phyloP scores from a whole-genome alignment of 2,329 filamentous ascomycete genomes.

The Diplodia mutila region DNA sequence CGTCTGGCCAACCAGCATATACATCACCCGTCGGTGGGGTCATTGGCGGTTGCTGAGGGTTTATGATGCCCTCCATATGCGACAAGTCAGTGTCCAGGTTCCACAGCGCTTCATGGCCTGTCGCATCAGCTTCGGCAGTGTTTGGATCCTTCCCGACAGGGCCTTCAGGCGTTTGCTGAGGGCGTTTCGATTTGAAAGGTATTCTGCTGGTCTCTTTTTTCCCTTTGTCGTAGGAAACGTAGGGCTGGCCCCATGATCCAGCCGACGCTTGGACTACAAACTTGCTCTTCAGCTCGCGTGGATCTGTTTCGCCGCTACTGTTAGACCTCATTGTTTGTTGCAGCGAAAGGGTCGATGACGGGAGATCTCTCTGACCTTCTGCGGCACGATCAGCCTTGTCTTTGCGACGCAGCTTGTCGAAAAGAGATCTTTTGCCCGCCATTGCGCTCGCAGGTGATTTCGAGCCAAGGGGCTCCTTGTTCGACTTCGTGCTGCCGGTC shows the following conservation, averaged over 20 bases:
- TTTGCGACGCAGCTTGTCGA: constrained; percentile 58
- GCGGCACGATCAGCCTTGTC: constrained; percentile 49
- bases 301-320: constrained; percentile 37
- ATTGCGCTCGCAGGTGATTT: constrained; percentile 58
- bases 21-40: constrained; percentile 64
- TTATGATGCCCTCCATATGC: constrained; percentile 90
- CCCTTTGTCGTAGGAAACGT: constrained; percentile 27
- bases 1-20: constrained; percentile 53
- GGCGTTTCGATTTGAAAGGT: constrained; percentile 36
- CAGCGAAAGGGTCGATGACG: constrained; percentile 47
- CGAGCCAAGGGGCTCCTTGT: constrained; percentile 49
- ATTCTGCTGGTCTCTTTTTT: constrained; percentile 30
- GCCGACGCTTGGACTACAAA: constrained; percentile 24
- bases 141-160: constrained; percentile 50
- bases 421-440: constrained; percentile 55
- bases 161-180: constrained; percentile 30
- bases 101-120: constrained; percentile 66
- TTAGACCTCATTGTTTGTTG: constrained; percentile 39
- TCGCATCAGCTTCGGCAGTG: constrained; percentile 43
- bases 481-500: constrained; percentile 73
- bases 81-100: constrained; percentile 84
- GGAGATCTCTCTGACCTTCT: constrained; percentile 46
- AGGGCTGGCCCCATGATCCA: constrained; percentile 24
- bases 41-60: constrained; percentile 63
- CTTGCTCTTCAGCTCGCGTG: constrained; percentile 37